These are phyloP conservation scores for Fusarium sublunatum DNA, from an alignment of 2,329 filamentous ascomycete genomes.

Conservation along the genomic window DNA sequence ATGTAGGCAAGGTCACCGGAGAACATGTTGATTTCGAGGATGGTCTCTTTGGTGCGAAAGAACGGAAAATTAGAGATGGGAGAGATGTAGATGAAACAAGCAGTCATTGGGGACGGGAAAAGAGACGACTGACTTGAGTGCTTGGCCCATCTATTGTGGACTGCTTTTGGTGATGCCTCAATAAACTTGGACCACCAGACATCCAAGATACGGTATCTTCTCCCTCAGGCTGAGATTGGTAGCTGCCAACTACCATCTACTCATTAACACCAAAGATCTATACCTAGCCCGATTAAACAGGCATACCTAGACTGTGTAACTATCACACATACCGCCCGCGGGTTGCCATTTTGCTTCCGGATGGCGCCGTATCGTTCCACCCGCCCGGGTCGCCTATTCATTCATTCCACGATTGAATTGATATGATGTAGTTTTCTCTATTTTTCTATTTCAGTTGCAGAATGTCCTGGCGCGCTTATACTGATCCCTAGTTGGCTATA, in stretches of 20 bases:
- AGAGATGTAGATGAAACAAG: neutral
- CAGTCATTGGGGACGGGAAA: neutral
- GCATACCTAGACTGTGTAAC: neutral
- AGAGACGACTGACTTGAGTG: neutral
- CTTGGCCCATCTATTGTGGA: slow-evolving; percentile 34
- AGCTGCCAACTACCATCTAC: no score
- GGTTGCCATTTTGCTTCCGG: neutral
- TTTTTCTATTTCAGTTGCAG: neutral
- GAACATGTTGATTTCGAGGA: slow-evolving; percentile 42
- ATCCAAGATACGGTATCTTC: neutral
- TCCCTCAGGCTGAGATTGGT: no score
- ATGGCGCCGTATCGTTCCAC: neutral
- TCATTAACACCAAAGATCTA: no score
- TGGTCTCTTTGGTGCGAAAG: neutral
- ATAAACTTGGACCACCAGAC: slow-evolving; percentile 15
- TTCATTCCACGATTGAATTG: neutral
- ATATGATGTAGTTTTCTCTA: neutral
- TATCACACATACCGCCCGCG: neutral
- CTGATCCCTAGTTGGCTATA: neutral
- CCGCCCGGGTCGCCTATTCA: slow-evolving; percentile 1
- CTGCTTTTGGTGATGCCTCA: slow-evolving; percentile 26
- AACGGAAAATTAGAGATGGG: no score
- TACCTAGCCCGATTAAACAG: neutral
- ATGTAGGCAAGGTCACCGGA: slow-evolving; percentile 46
- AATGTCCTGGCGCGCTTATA: neutral